Conservation (phyloP, 2,329 filamentous ascomycete species). For the Pestalotiopsis sp. region DNA sequence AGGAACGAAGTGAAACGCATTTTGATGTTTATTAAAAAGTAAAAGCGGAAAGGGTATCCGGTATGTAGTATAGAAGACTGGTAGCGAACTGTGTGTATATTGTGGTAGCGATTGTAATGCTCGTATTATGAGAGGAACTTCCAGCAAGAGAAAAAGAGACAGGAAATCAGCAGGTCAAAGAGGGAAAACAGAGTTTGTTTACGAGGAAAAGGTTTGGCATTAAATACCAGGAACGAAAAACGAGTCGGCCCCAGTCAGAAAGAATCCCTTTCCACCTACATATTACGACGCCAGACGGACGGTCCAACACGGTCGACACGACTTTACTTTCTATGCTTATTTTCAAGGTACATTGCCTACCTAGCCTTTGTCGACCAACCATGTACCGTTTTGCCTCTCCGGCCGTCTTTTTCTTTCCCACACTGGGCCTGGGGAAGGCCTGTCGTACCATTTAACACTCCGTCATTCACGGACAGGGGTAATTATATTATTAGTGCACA, state of each 20-base stretch:
- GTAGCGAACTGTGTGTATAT: background rate
- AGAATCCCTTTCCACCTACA: background rate
- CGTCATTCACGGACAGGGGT: background rate
- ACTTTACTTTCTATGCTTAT: background rate
- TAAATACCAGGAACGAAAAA: background rate
- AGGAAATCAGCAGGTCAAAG: background rate
- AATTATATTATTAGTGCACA: background rate
- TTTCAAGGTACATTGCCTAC: background rate
- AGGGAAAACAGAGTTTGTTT: background rate
- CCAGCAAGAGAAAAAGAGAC: background rate
- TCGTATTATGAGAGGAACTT: background rate
- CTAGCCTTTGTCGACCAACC: background rate
- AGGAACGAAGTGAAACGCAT: slow-evolving; percentile 14
- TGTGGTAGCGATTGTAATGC: background rate
- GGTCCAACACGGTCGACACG: background rate
- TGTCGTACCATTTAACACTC: background rate
- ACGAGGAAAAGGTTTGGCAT: background rate
- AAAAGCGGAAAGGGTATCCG: background rate
- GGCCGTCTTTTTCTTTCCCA: background rate
- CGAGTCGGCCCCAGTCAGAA: background rate
- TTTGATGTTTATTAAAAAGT: slow-evolving; percentile 1
- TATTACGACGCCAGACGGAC: background rate
- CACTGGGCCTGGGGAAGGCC: background rate
- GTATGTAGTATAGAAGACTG: background rate
- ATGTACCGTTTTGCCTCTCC: background rate